Conservation (phyloP, 257 asterid genomes). For the Solanum pennellii region DNA sequence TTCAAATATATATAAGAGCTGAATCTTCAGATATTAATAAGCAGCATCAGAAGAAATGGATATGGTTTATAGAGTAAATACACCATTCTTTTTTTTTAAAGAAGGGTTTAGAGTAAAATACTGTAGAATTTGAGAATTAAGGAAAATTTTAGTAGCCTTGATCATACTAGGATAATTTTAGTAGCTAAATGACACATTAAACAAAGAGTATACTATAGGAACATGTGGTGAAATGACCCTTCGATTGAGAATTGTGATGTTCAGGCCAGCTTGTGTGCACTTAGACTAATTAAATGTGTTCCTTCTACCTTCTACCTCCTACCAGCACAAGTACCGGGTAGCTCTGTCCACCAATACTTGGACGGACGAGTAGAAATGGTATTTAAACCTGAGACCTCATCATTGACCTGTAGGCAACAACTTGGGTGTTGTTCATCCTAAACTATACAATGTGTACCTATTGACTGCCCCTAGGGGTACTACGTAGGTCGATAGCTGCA, state of each 20-base stretch:
- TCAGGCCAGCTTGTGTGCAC: neutral
- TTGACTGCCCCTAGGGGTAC: neutral
- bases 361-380: neutral
- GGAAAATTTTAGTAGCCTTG: neutral
- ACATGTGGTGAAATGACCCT: neutral
- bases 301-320: neutral
- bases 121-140: neutral
- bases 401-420: neutral
- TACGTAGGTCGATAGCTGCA: neutral
- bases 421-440: neutral
- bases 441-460: neutral
- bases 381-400: neutral
- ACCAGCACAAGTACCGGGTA: neutral
- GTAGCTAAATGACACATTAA: neutral
- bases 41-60: neutral
- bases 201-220: neutral
- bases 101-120: neutral
- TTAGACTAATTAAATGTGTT: neutral
- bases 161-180: neutral
- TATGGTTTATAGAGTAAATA: neutral
- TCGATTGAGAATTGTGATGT: neutral
- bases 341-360: neutral
- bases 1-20: neutral
- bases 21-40: neutral
- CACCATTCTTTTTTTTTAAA: neutral